These are phyloP conservation scores for Leptomonas pyrrhocoris DNA, from an alignment of 208 protist species.

Conservation along the genomic window DNA sequence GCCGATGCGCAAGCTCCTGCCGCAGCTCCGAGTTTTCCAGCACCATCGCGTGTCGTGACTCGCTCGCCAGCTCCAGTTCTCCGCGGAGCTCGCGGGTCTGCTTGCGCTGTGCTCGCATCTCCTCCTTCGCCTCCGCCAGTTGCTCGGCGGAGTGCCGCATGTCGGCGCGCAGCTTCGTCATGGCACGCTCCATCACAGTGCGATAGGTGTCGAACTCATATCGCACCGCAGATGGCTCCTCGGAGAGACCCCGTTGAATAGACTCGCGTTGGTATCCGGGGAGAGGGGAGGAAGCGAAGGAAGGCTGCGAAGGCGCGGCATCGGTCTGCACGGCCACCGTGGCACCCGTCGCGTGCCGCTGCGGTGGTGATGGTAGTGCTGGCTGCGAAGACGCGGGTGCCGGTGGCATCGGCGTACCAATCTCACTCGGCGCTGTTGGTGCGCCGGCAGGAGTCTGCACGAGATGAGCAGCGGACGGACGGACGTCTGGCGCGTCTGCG, in stretches of 20 bases:
- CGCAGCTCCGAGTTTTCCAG: slow-evolving; percentile 22
- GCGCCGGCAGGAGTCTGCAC: slow-evolving; percentile 10
- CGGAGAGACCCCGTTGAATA: slow-evolving; percentile 16
- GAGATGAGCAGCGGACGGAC: neutral
- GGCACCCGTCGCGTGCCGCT: neutral
- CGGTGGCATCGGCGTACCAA: neutral
- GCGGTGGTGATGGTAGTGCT: neutral
- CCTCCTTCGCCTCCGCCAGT: slow-evolving; percentile 35
- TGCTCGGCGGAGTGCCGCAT: slow-evolving; percentile 31
- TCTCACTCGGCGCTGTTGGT: neutral
- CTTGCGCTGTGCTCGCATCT: slow-evolving; percentile 19
- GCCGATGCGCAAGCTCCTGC: neutral
- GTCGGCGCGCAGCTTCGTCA: slow-evolving; percentile 52
- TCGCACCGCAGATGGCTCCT: slow-evolving; percentile 21
- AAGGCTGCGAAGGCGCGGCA: neutral
- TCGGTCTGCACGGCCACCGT: slow-evolving; percentile 7
- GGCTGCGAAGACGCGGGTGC: neutral
- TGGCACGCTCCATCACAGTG: slow-evolving; percentile 56
- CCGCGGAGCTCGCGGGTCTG: slow-evolving; percentile 18
- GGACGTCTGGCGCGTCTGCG: neutral
- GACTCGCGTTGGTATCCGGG: slow-evolving; percentile 7
- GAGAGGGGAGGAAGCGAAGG: neutral
- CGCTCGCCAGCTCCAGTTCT: slow-evolving; percentile 7
- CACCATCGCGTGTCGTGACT: neutral
- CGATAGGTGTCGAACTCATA: slow-evolving; percentile 66